Percentiles rank a stretch among this genome's conserved stretches.
Evolutionary conservation across 2,329 filamentous ascomycete genomes (phyloP).

Genomic region (Ophiostoma sp.): DNA sequence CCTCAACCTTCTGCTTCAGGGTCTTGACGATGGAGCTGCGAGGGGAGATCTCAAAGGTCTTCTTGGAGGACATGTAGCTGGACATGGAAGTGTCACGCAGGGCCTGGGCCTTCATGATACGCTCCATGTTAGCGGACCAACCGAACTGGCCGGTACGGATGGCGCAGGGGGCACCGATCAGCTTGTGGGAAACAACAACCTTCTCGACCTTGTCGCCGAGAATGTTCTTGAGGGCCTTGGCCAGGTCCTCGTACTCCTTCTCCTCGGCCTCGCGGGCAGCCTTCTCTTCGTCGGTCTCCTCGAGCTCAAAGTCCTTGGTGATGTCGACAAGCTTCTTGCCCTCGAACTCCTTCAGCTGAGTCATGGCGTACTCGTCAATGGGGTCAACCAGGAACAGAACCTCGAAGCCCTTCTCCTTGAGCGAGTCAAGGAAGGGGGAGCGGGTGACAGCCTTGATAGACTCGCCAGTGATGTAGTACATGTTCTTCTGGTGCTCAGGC

Average conservation of each 20-base stretch:
- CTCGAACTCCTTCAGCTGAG: slow-evolving; percentile 99
- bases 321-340: slow-evolving; percentile 99
- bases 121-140: slow-evolving; percentile 99
- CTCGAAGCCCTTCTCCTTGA: slow-evolving; percentile 99
- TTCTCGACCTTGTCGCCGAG: slow-evolving; percentile 99
- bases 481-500: slow-evolving; percentile 99
- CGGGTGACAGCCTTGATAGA: slow-evolving; percentile 96
- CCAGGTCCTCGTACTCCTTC: slow-evolving; percentile 93
- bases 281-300: slow-evolving; percentile 99
- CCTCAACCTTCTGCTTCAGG: slow-evolving; percentile 98
- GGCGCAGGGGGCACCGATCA: slow-evolving; percentile 87
- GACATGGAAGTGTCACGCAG: slow-evolving; percentile 99
- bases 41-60: slow-evolving; percentile 99
- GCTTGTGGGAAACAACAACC: slow-evolving; percentile 98
- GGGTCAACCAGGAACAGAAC: slow-evolving; percentile 99
- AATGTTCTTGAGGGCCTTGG: slow-evolving; percentile 98
- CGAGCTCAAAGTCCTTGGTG: slow-evolving; percentile 99
- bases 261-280: slow-evolving; percentile 87
- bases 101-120: slow-evolving; percentile 99
- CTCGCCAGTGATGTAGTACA: slow-evolving; percentile 99
- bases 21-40: slow-evolving; percentile 97
- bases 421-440: slow-evolving; percentile 97
- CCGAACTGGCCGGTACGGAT: slow-evolving; percentile 99
- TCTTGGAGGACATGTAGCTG: slow-evolving; percentile 99
- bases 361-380: slow-evolving; percentile 99